Evolutionary conservation across 441 rosid species (phyloP), one percentile per base, ranked within the genome.

Genomic region (California macrophylla): DNA sequence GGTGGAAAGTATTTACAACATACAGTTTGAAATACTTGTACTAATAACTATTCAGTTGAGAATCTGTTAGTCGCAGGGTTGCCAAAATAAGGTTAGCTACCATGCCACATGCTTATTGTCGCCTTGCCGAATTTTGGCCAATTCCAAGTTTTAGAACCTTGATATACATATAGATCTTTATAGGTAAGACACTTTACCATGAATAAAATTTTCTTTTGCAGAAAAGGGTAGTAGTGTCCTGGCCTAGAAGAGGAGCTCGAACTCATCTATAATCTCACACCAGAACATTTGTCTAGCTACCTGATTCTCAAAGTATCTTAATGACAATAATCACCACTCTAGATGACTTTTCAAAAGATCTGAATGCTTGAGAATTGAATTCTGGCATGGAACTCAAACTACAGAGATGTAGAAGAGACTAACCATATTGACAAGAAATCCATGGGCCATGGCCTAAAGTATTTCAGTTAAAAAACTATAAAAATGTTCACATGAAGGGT

Each of bases 1-100:
- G 52, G 24, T 50, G 54, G 16, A 40, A 24, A 30, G 45, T 3
- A 24, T 62, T 5, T 30, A 24, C 47, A 28, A 12, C 32, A 58
- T n/a, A 6, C n/a, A 38, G 40, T 12, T 69, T 36, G 72, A 58
- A 34, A 69, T 50, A 50, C 58, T 4, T 50, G 58, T 58, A 58
- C 13, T 4, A 5, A 13, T 21, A 58, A 58, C 64, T 23, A 58
- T 24, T 58, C 28, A 24, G 8, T 58, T 58, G 64, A 58, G n/a
- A 23, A 21, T 23, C 15, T 58, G 23, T 58, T 21, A 20, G 29
- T 13, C 1, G 26, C 29, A 24, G 58, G 54, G 26, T 60, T 20
- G 28, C 26, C 64, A 13, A 2, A 15, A 12, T 23, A 34, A 50
- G 40, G 1, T 34, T 1, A n/a, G 28, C 20, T 29, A 16, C 20